Conservation (phyloP, 83 land plant species). For the Diphasiastrum complanatum region DNA sequence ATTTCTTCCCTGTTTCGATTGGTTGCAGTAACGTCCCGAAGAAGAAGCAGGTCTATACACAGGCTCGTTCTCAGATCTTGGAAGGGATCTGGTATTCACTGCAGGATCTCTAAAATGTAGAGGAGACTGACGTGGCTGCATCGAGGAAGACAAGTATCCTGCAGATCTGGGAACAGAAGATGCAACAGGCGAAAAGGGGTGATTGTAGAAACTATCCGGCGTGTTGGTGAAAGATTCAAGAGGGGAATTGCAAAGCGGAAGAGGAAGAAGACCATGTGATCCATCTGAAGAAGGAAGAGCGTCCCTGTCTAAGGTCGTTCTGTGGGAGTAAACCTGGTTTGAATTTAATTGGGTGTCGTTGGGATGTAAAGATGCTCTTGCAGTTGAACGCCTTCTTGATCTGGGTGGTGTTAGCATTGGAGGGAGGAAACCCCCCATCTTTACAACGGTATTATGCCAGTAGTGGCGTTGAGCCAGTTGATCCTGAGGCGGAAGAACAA, state of each 20-base stretch:
- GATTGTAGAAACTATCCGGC: too few relatives aligned
- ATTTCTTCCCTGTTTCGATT: not conserved
- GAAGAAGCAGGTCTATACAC: not conserved
- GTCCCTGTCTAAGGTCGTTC: too few relatives aligned
- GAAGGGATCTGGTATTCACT: too few relatives aligned
- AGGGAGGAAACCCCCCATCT: not conserved
- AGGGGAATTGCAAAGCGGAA: too few relatives aligned
- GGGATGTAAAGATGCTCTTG: too few relatives aligned
- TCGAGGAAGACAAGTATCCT: not conserved
- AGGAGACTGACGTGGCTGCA: not conserved
- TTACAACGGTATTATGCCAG: slow-evolving; percentile 4
- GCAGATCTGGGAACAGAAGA: not conserved
- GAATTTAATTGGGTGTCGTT: not conserved
- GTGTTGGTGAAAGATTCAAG: too few relatives aligned
- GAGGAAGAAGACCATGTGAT: too few relatives aligned
- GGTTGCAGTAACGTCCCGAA: not conserved
- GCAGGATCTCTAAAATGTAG: too few relatives aligned
- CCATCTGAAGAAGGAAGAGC: not conserved
- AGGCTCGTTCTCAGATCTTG: too few relatives aligned
- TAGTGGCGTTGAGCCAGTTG: slow-evolving; percentile 12
- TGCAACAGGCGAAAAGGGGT: too few relatives aligned
- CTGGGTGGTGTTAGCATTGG: not conserved
- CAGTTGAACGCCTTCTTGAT: not conserved
- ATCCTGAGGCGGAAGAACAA: slow-evolving; percentile 13
- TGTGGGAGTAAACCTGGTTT: too few relatives aligned